Evolutionary conservation across 2,329 filamentous ascomycete genomes (phyloP), one percentile per base, ranked within the genome.

Genomic region (Talaromyces albobiverticillius): DNA sequence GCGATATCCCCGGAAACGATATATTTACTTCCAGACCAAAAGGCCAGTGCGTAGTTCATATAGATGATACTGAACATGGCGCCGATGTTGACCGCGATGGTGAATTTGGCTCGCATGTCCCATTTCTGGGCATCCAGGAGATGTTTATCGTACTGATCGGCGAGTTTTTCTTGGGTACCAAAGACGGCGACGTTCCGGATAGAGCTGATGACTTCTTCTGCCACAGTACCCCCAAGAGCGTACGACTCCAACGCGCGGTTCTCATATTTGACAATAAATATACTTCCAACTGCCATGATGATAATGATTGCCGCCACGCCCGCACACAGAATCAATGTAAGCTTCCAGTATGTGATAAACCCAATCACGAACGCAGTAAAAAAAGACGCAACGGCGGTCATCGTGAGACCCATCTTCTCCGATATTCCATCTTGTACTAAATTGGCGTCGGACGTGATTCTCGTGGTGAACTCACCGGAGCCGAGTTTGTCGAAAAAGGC

Each of bases 141-240:
- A 68, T 95, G 88, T 2, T 66, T 68, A 63, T 95, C 89, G 67
- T 97, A 97, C 69, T 93, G 87, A 58, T 81, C 82, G 10, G 92
- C 90, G n/a, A 97, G 81, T 10, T 93, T 90, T 53, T 93, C 88
- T 71, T 97, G 92, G 0, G 92, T 96, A 42, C 90, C 90, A 66
- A 96, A 97, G 26, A 94, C 93, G 7, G 90, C 85, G 7, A 92
- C 88, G 67, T 95, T 96, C 59, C 94, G 86, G 62, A 96, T 88
- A 1, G 91, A 96, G 69, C 89, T 91, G 64, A 99, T 82, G 53
- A 96, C 93, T 73, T 99, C 93, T 67, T 97, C 93, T 3, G 90
- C 92, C 14, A 97, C 82, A 1, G 87, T 92, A 51, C 91, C 93
- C 59, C 91, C 93, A 46, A 84, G 78, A 23, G 89, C 91, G 64